phyloP scores from a whole-genome alignment of 2,329 filamentous ascomycete species.

The Xylariomycetidae sp. region DNA sequence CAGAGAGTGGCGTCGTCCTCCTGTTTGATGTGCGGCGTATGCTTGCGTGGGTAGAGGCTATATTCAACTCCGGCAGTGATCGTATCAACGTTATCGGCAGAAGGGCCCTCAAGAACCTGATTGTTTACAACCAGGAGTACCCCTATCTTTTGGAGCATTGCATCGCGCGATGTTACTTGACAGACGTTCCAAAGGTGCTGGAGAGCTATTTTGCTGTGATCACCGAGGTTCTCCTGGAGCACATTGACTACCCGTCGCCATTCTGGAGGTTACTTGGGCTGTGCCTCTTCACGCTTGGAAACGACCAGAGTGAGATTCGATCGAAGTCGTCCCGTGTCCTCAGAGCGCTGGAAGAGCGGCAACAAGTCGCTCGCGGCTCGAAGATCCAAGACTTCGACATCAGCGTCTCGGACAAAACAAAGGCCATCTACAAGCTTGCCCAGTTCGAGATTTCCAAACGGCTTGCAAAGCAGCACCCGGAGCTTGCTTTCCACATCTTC shows the following conservation, averaged over 20 bases:
- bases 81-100: constrained; percentile 86
- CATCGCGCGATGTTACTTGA: constrained; percentile 83
- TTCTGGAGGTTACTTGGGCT: constrained; percentile 90
- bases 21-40: constrained; percentile 91
- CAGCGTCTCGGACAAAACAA: constrained; percentile 96
- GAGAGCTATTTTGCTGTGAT: constrained; percentile 96
- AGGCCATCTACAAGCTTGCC: constrained; percentile 93
- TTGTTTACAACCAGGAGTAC: constrained; percentile 84
- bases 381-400: constrained; percentile 97
- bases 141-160: constrained; percentile 82
- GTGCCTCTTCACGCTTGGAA: constrained; percentile 86
- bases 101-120: constrained; percentile 80
- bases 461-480: constrained; percentile 79
- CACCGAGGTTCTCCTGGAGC: constrained; percentile 76
- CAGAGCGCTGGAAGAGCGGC: constrained; percentile 73
- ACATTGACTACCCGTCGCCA: constrained; percentile 73
- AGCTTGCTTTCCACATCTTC: constrained; percentile 88
- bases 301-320: constrained; percentile 81
- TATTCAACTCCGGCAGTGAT: constrained; percentile 88
- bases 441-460: constrained; percentile 95
- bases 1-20: constrained; percentile 78
- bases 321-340: constrained; percentile 82
- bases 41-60: constrained; percentile 91
- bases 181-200: constrained; percentile 73
- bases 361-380: constrained; percentile 66